Evolutionary conservation across 306 rosid species (phyloP), one percentile per base, ranked within the genome.

Genomic region (Mimosa pudica): DNA sequence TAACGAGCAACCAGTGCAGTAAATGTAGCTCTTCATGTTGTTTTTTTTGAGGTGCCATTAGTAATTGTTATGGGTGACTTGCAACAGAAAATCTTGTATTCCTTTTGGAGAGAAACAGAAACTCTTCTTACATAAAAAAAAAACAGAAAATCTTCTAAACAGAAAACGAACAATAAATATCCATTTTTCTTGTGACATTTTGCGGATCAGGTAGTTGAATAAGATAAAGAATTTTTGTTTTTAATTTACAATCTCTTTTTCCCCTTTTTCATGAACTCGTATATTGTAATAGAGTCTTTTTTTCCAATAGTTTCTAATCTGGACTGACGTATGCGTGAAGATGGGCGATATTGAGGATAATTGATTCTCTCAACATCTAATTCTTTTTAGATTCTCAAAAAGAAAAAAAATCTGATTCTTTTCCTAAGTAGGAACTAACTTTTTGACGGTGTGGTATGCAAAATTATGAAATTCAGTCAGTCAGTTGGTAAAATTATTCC

Each of bases 1-100:
- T 80, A 96, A 93, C 81, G 96, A 93, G 79, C 99, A 93, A 70
- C 99, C 96, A 0, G 84, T 91, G 78, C 94, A 94, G 89, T 96
- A 87, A 18, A 18, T n/a, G 32, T 57, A 57, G 7, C 10, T 57
- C 32, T 57, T 57, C 32, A 0, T 2, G 32, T 12, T 52, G 2
- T 55, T 7, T 55, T 55, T 24, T n/a, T n/a, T n/a, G n/a, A n/a
- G 32, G 63, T 38, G 41, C 12, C 32, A 57, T n/a, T 32, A n/a
- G 62, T n/a, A 58, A 81, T 83, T 82, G 87, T 90, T 84, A 67
- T 69, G 70, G 87, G 87, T 86, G 67, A 63, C 80, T 82, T 78
- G 84, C 61, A 83, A 85, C 84, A 67, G 76, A 74, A 71, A n/a
- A n/a, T n/a, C n/a, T n/a, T n/a, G n/a, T n/a, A n/a, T n/a, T n/a